Evolutionary conservation across 2,329 filamentous ascomycete genomes (phyloP).

Genomic region (Sarocladium kiliense): DNA sequence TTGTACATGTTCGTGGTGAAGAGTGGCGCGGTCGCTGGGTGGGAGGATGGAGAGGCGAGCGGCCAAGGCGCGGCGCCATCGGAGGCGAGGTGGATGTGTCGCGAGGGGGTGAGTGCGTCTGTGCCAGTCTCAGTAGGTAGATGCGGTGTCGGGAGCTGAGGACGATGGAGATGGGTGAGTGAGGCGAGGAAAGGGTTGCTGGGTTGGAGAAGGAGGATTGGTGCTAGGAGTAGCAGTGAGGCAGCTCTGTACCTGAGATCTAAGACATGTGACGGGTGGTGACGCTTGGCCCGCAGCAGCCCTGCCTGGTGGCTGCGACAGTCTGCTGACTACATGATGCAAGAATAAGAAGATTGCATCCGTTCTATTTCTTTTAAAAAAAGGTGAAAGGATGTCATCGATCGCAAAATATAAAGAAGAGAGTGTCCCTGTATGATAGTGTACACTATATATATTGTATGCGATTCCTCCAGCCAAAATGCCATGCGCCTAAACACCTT

Average conservation of each 20-base stretch:
- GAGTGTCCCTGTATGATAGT: not conserved
- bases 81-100: slow-evolving; percentile 10
- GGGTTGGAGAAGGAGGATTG: not conserved
- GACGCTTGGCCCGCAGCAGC: not conserved
- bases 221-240: not conserved
- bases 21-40: slow-evolving; percentile 9
- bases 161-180: too few species aligned
- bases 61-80: slow-evolving; percentile 24
- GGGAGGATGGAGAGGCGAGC: slow-evolving; percentile 8
- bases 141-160: too few species aligned
- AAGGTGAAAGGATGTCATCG: too few species aligned
- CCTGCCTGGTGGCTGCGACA: too few species aligned
- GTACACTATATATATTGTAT: too few species aligned
- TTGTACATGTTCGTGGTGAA: slow-evolving; percentile 43
- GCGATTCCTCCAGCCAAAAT: too few species aligned
- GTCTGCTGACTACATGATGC: too few species aligned
- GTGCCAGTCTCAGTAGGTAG: too few species aligned
- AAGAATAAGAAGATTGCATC: too few species aligned
- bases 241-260: not conserved
- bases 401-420: not conserved
- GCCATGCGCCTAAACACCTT: not conserved
- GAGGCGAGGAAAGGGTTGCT: not conserved
- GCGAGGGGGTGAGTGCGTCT: too few species aligned
- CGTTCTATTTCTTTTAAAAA: too few species aligned
- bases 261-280: slow-evolving; percentile 8